Conservation (phyloP, 2,329 filamentous ascomycete genomes). For the Colletotrichum falcatum region DNA sequence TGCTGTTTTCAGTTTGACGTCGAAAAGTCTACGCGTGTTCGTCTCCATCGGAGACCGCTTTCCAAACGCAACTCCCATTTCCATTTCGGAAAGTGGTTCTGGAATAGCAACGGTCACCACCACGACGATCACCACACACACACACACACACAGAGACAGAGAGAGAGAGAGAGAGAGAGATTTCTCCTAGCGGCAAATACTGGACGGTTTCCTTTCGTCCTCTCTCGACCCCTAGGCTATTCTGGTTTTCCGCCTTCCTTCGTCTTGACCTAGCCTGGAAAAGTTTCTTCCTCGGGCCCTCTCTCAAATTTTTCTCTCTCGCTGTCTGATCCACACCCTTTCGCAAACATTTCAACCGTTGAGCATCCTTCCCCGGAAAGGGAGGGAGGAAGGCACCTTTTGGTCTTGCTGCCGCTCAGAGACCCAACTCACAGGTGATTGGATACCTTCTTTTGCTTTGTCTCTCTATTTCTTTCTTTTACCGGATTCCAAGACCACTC, state of each 20-base stretch:
- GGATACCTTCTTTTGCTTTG: not conserved
- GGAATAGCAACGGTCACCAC: not conserved
- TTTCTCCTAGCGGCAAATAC: slow-evolving; percentile 13
- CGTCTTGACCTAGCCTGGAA: not conserved
- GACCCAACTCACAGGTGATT: not conserved
- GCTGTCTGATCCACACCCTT: slow-evolving; percentile 28
- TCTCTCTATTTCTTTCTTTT: not conserved
- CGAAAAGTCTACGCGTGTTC: not conserved
- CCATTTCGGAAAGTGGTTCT: not conserved
- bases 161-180: too few species aligned
- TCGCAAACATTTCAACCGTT: slow-evolving; percentile 7
- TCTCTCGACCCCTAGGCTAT: not conserved
- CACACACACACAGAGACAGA: not conserved
- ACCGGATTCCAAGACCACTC: not conserved
- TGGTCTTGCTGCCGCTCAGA: not conserved
- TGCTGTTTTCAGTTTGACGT: not conserved
- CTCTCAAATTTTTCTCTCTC: slow-evolving; percentile 13
- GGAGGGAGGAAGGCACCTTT: not conserved
- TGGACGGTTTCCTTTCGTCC: slow-evolving; percentile 14
- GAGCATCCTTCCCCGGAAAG: slow-evolving; percentile 16
- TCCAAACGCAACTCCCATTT: not conserved
- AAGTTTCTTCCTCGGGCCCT: not conserved
- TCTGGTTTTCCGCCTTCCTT: slow-evolving; percentile 6
- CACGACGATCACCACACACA: not conserved
- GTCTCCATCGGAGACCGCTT: too few species aligned